phyloP scores from a whole-genome alignment of 352 stramenopile species.

The Elongisporangium undulatum region DNA sequence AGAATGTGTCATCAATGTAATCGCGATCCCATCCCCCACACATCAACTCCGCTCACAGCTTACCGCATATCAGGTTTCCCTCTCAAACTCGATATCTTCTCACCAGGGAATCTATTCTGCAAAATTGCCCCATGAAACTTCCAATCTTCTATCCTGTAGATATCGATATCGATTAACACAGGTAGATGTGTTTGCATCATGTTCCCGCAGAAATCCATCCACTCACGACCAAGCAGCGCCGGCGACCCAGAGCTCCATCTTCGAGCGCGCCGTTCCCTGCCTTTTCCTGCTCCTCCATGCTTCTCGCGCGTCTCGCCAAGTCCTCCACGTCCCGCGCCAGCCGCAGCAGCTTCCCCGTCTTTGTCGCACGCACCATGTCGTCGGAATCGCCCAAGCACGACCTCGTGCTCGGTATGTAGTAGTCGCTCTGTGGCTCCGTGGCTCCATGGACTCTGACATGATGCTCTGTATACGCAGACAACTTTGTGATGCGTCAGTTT shows the following conservation, averaged over 20 bases:
- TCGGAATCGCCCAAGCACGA: slow-evolving; percentile 23
- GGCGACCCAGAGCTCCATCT: neutral
- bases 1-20: neutral
- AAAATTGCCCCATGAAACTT: neutral
- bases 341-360: slow-evolving; percentile 2
- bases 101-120: neutral
- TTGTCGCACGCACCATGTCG: slow-evolving; percentile 11
- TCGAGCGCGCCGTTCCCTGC: slow-evolving; percentile 3
- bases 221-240: slow-evolving; percentile 2
- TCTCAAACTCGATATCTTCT: too few species aligned
- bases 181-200: slow-evolving; percentile 11
- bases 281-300: slow-evolving; percentile 20
- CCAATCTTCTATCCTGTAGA: neutral
- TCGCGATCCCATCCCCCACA: too few species aligned
- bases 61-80: too few species aligned
- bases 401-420: slow-evolving; percentile 47
- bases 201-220: slow-evolving; percentile 1
- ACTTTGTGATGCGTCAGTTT: slow-evolving; percentile 84
- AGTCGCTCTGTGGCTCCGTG: neutral
- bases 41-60: too few species aligned
- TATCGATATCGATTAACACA: slow-evolving; percentile 1
- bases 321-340: slow-evolving; percentile 5
- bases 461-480: slow-evolving; percentile 25
- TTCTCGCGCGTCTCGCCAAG: slow-evolving; percentile 36
- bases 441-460: neutral